Evolutionary conservation across 2,329 filamentous ascomycete genomes (phyloP).

Genomic region (Paraphoma chrysanthemicola): DNA sequence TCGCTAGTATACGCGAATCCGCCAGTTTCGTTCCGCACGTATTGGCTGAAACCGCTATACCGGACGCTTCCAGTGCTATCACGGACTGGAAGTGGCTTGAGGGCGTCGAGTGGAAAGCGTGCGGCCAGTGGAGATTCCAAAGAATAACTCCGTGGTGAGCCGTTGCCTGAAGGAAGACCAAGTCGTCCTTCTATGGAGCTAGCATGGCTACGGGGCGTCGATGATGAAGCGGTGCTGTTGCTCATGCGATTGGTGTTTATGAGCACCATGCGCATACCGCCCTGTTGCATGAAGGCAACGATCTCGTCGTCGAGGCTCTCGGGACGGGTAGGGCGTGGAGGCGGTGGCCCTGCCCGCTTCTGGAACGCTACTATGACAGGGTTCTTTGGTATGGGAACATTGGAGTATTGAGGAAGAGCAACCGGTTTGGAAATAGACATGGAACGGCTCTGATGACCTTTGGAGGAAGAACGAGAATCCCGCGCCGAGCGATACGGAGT

Average conservation of each 20-base stretch:
- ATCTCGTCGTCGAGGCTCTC: conserved; percentile 21
- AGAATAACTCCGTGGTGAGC: conserved; percentile 6
- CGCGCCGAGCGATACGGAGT: conserved; percentile 3
- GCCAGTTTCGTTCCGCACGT: conserved; percentile 7
- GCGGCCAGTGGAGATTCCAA: conserved; percentile 19
- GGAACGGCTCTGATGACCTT: neutral
- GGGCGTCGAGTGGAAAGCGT: conserved; percentile 7
- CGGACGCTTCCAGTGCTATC: conserved; percentile 13
- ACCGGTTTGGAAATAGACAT: conserved; percentile 22
- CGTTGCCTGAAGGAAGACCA: conserved; percentile 14
- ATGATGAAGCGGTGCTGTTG: conserved; percentile 12
- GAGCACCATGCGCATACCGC: conserved; percentile 19
- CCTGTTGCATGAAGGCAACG: conserved; percentile 19
- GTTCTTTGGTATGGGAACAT: conserved; percentile 3
- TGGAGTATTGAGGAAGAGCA: conserved; percentile 8
- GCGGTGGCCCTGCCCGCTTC: conserved; percentile 17
- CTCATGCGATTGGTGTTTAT: conserved; percentile 8
- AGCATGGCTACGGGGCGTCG: conserved; percentile 6
- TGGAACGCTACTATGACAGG: conserved; percentile 13
- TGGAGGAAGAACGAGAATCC: conserved; percentile 6
- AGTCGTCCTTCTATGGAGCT: conserved; percentile 18
- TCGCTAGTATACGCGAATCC: conserved; percentile 5
- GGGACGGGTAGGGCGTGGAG: conserved; percentile 21
- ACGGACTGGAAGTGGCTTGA: conserved; percentile 14
- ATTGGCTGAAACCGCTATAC: conserved; percentile 22